phyloP scores from a whole-genome alignment of 2,329 filamentous ascomycete genomes.

The Purpureocillium lavendulum region DNA sequence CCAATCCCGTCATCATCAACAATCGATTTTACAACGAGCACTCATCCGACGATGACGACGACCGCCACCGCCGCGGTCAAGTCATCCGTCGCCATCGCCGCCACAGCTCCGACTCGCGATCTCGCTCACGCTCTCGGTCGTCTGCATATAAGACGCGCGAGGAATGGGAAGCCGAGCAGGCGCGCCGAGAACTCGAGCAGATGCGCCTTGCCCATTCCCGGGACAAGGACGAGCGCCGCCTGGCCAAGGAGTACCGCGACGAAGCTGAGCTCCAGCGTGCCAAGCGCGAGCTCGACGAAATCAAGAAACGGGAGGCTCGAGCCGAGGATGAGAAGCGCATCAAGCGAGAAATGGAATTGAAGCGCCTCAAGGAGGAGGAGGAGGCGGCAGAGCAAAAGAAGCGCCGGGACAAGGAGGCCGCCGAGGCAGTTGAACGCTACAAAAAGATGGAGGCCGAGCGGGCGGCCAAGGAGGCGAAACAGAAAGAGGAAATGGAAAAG shows the following conservation, averaged over 20 bases:
- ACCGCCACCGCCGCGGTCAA: conserved; percentile 15
- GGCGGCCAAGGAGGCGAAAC: conserved; percentile 34
- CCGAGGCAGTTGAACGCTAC: conserved; percentile 41
- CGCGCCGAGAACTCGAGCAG: conserved; percentile 34
- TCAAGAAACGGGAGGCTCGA: conserved; percentile 35
- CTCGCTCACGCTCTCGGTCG: conserved; percentile 21
- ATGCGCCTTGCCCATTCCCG: conserved; percentile 32
- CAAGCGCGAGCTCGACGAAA: conserved; percentile 38
- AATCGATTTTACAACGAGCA: conserved; percentile 44
- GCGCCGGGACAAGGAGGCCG: conserved; percentile 34
- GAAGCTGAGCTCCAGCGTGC: conserved; percentile 41
- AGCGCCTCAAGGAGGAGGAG: conserved; percentile 37
- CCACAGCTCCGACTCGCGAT: conserved; percentile 17
- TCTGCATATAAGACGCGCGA: conserved; percentile 30
- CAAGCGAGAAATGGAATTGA: conserved; percentile 41
- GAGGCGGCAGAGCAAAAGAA: conserved; percentile 34
- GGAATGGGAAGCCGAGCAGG: conserved; percentile 30
- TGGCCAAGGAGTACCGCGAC: conserved; percentile 33
- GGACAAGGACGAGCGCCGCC: conserved; percentile 25
- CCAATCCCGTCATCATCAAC: conserved; percentile 46
- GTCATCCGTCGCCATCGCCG: conserved; percentile 17
- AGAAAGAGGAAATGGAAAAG: conserved; percentile 39
- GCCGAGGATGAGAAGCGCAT: conserved; percentile 42
- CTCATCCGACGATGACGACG: conserved; percentile 32
- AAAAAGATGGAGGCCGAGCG: conserved; percentile 41